A percentile compares a stretch with the other conserved stretches of the same genome.
These are phyloP conservation scores for Scenedesmus sp. DNA, from an alignment of 163 green algal species.

Conservation along the genomic window DNA sequence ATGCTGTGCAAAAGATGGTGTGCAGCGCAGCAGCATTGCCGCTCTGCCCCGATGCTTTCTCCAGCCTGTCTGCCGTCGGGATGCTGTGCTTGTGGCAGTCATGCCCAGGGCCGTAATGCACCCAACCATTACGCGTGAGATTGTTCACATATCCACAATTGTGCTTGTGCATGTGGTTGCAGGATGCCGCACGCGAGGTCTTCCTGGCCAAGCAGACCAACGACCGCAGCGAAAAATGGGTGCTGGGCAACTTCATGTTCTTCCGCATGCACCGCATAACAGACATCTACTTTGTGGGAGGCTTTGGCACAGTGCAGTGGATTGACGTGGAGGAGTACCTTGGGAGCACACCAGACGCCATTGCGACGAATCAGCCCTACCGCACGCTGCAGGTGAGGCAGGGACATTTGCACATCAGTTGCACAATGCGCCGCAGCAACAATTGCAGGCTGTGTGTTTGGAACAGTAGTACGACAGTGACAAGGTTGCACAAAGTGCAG, in stretches of 20 bases:
- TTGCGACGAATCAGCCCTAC: conserved; percentile 79
- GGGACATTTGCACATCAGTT: not conserved
- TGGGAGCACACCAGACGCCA: conserved; percentile 67
- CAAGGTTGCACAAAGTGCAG: too few species aligned
- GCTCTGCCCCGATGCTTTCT: too few species aligned
- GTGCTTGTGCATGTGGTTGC: conserved; percentile 21
- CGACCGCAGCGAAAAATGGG: conserved; percentile 78
- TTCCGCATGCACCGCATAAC: conserved; percentile 97
- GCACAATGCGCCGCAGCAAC: too few species aligned
- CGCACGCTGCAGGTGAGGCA: conserved; percentile 73
- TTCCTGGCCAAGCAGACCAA: conserved; percentile 79
- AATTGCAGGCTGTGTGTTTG: too few species aligned
- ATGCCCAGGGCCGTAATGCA: not conserved
- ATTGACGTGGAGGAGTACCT: conserved; percentile 74
- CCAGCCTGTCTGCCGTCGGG: too few species aligned
- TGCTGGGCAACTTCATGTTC: conserved; percentile 90
- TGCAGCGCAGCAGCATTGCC: too few species aligned
- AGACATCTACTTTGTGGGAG: conserved; percentile 99
- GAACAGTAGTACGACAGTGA: too few species aligned
- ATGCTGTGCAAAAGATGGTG: too few species aligned
- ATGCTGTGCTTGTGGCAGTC: not conserved
- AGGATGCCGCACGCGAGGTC: conserved; percentile 75
- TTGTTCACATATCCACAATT: not conserved
- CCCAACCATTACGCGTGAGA: not conserved
- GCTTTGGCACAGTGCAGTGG: conserved; percentile 97